A percentile compares a stretch with the other conserved stretches of the same genome.
Conservation (phyloP, 1,284 basidiomycete species). For the Termitomyces sp. region DNA sequence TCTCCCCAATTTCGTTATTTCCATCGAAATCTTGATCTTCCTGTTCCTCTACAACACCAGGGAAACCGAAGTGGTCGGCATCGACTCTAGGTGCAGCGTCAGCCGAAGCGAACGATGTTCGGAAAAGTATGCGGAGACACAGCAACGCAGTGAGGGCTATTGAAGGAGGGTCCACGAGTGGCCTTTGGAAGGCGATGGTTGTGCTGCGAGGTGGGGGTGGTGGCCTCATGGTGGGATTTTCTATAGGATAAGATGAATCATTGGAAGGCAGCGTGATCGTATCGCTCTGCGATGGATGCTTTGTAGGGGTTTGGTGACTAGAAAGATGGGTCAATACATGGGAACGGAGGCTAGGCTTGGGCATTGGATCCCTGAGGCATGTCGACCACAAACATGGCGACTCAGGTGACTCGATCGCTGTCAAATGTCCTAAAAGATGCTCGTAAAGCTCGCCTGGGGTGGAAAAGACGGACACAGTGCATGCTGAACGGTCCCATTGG, state of each 20-base stretch:
- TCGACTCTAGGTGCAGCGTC: constrained; percentile 71
- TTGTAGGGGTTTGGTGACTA: constrained; percentile 42
- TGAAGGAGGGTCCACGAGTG: constrained; percentile 61
- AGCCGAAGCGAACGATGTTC: constrained; percentile 63
- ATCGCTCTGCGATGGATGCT: constrained; percentile 63
- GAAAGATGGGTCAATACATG: constrained; percentile 75
- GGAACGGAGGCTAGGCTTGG: constrained; percentile 47
- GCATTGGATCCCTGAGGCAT: constrained; percentile 44
- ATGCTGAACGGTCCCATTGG: constrained; percentile 59
- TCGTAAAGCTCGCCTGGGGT: constrained; percentile 60
- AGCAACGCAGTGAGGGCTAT: constrained; percentile 70
- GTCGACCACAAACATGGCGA: constrained; percentile 61
- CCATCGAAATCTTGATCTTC: constrained; percentile 46
- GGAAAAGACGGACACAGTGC: constrained; percentile 40
- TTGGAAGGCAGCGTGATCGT: constrained; percentile 57
- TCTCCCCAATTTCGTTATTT: constrained; percentile 29
- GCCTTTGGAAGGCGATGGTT: constrained; percentile 48
- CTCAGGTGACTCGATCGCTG: constrained; percentile 36
- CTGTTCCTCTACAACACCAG: constrained; percentile 63
- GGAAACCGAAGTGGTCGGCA: constrained; percentile 79
- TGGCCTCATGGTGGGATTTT: constrained; percentile 56
- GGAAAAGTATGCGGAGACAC: constrained; percentile 70
- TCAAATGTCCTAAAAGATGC: constrained; percentile 59
- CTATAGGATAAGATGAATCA: constrained; percentile 48
- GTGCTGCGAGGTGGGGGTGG: constrained; percentile 60